Base-by-base conservation (phyloP, 148 eudicot species). In the Limonium bicolor region DNA sequence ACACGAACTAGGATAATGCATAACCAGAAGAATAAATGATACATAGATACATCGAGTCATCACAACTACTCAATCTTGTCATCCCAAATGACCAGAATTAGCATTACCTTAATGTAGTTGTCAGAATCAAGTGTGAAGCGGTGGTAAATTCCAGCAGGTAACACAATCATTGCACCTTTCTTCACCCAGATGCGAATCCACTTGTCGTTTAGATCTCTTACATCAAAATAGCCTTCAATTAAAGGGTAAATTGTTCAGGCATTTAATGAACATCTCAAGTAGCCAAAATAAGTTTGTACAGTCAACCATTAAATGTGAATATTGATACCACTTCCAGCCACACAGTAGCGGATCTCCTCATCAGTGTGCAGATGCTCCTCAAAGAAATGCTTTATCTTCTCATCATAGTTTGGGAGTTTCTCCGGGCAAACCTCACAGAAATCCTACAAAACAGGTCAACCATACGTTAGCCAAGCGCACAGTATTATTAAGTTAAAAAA, bases 61-160 rank as follows among this genome's bases (percentile, higher is more conserved):
- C n/a, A n/a, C n/a, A n/a, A n/a, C n/a, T n/a, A n/a, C n/a, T n/a
- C n/a, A n/a, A n/a, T n/a, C n/a, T n/a, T n/a, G n/a, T n/a, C n/a
- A n/a, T n/a, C n/a, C n/a, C n/a, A n/a, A 34, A 12, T 35, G 30
- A 21, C 4, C 0, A 10, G 21, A 7, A n/a, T n/a, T 37, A 18
- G 8, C 7, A 9, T 22, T 67, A 88, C 96, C 96, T 88, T 88
- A 19, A 88, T 80, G 55, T 85, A 92, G 67, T 92, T 92, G 70
- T 63, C 58, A 33, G 85, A 38, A 71, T 92, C 99, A 50, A 92
- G 78, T 2, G 99, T 92, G 55, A 92, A 92, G 11, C 99, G 95
- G 59, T 92, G 99, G 59, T 92, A 92, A 35, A 81, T 81, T 59
- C 99, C 99, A 41, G 99, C 99, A 58, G 99, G 99, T 33, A 92